A percentile compares a stretch with the other conserved stretches of the same genome.
Evolutionary conservation across 2,329 filamentous ascomycete species (phyloP).

Genomic region (Didymella keratinophila): DNA sequence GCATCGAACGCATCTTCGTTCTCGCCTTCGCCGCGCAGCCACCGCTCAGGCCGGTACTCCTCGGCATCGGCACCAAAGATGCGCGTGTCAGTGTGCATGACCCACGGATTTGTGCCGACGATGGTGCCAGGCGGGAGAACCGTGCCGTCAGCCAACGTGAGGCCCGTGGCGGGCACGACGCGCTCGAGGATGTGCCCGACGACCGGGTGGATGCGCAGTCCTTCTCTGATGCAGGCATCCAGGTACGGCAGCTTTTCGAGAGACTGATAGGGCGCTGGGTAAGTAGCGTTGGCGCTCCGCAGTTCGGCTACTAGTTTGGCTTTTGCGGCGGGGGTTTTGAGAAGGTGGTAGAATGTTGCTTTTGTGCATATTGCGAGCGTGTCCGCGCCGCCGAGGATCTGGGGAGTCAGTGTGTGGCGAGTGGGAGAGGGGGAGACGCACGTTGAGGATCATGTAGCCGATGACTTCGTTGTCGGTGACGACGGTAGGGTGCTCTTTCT

Average conservation of each 20-base stretch:
- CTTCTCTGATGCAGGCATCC: slow-evolving; percentile 58
- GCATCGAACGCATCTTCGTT: slow-evolving; percentile 25
- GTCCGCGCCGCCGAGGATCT: slow-evolving; percentile 44
- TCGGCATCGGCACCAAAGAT: slow-evolving; percentile 33
- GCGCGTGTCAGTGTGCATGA: slow-evolving; percentile 30
- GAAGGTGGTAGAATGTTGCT: slow-evolving; percentile 38
- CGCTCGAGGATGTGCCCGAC: slow-evolving; percentile 45
- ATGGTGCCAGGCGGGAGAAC: slow-evolving; percentile 42
- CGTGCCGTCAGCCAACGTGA: slow-evolving; percentile 33
- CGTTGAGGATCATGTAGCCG: slow-evolving; percentile 44
- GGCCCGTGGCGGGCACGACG: slow-evolving; percentile 35
- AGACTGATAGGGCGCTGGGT: slow-evolving; percentile 28
- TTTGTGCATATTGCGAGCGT: slow-evolving; percentile 39
- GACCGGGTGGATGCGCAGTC: slow-evolving; percentile 54
- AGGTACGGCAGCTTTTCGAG: slow-evolving; percentile 52
- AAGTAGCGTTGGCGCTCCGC: slow-evolving; percentile 25
- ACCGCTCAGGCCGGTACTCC: slow-evolving; percentile 46
- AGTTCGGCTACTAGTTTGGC: slow-evolving; percentile 37
- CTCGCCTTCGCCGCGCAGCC: slow-evolving; percentile 33
- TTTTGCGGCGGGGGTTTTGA: slow-evolving; percentile 32
- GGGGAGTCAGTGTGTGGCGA: not conserved
- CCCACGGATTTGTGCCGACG: slow-evolving; percentile 46
- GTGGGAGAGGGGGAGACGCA: not conserved
- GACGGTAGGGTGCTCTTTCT: slow-evolving; percentile 25
- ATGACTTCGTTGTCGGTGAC: slow-evolving; percentile 44